phyloP scores from a whole-genome alignment of 176 grass and related monocot genomes.

The Musa beccarii region DNA sequence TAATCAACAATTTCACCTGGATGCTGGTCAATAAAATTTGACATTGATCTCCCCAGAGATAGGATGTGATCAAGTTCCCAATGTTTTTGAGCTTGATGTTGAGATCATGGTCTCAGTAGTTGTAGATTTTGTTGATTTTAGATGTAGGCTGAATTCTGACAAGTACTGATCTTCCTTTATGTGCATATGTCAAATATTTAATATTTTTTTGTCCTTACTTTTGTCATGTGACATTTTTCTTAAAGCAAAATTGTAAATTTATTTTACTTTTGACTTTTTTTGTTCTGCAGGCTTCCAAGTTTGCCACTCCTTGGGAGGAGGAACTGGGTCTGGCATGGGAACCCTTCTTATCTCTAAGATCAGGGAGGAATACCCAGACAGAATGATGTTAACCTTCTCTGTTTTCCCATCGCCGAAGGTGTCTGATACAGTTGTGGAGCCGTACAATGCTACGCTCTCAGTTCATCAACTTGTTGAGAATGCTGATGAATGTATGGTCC shows the following conservation, averaged over 20 bases:
- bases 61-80: too few relatives aligned
- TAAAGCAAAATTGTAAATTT: neutral
- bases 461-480: conserved; percentile 18
- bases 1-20: too few relatives aligned
- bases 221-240: neutral
- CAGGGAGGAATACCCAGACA: conserved; percentile 10
- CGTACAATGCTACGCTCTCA: conserved; percentile 9
- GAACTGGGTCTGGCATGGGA: conserved; percentile 8
- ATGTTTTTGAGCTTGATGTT: too few relatives aligned
- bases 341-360: conserved; percentile 10
- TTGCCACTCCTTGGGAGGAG: conserved; percentile 11
- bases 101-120: too few relatives aligned
- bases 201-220: neutral
- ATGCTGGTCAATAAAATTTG: too few relatives aligned
- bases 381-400: conserved; percentile 7
- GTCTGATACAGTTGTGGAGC: conserved; percentile 6
- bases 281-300: conserved; percentile 2
- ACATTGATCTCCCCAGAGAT: too few relatives aligned
- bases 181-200: neutral
- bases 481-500: conserved; percentile 14
- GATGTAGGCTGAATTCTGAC: too few relatives aligned
- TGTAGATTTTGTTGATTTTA: too few relatives aligned
- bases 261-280: neutral
- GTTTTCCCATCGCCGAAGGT: conserved; percentile 7
- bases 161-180: neutral